phyloP scores from a whole-genome alignment of 2,329 filamentous ascomycete genomes.

The Fusarium sp. region DNA sequence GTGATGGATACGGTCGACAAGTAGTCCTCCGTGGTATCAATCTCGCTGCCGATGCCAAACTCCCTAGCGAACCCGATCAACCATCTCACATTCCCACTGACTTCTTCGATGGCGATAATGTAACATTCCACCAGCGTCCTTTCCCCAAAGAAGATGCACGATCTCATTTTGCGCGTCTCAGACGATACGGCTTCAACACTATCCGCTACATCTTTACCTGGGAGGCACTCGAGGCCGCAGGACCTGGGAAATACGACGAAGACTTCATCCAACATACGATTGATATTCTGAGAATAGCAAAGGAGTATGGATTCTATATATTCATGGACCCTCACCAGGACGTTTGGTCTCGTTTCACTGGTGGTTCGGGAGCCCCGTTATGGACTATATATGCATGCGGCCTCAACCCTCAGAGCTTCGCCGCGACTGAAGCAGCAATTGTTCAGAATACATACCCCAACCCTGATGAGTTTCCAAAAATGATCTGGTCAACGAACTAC shows the following conservation, averaged over 20 bases:
- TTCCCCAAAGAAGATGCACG: constrained; percentile 86
- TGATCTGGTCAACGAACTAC: constrained; percentile 99
- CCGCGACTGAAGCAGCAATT: constrained; percentile 87
- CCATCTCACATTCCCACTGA: constrained; percentile 80
- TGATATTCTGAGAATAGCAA: constrained; percentile 82
- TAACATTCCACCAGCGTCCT: constrained; percentile 87
- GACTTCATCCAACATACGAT: constrained; percentile 94
- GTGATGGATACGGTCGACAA: constrained; percentile 83
- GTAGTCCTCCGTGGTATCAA: constrained; percentile 94
- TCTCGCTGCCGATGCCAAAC: constrained; percentile 88
- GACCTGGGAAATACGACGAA: constrained; percentile 92
- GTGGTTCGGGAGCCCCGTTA: constrained; percentile 94
- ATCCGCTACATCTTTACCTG: constrained; percentile 98
- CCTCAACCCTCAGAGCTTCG: constrained; percentile 86
- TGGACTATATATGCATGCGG: constrained; percentile 98
- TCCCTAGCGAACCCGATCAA: constrained; percentile 81
- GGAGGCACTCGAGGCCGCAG: constrained; percentile 96
- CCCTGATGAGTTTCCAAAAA: constrained; percentile 89
- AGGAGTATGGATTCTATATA: constrained; percentile 91
- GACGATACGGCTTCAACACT: constrained; percentile 93
- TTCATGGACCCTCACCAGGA: constrained; percentile 99
- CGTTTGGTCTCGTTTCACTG: constrained; percentile 95
- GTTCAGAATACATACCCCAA: constrained; percentile 95
- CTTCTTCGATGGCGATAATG: constrained; percentile 93
- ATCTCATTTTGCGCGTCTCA: constrained; percentile 85